Evolutionary conservation across 805 yeast genomes (phyloP).

Genomic region (Priceomyces carsonii): DNA sequence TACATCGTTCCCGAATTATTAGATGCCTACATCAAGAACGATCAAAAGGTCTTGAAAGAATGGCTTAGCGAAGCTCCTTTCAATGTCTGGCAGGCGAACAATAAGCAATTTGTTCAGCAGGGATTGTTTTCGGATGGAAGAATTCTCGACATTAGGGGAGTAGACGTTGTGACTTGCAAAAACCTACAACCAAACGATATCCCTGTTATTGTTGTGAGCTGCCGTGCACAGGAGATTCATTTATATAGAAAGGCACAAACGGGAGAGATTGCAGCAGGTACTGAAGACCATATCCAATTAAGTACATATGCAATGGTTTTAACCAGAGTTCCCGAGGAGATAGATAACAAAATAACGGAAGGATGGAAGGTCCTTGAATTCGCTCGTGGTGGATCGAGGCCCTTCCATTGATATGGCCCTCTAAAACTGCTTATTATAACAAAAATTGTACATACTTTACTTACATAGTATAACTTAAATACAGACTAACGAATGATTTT

Average conservation of each 20-base stretch:
- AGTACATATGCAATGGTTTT: constrained; percentile 96
- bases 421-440: not conserved
- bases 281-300: constrained; percentile 88
- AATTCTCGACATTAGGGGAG: constrained; percentile 92
- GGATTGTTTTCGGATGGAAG: constrained; percentile 89
- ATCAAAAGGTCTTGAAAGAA: constrained; percentile 72
- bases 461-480: constrained; percentile 3
- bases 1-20: constrained; percentile 92
- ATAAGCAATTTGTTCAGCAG: constrained; percentile 88
- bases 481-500: constrained; percentile 1
- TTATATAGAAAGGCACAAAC: constrained; percentile 86
- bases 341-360: constrained; percentile 86
- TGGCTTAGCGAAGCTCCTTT: constrained; percentile 98
- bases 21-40: constrained; percentile 94
- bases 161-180: constrained; percentile 87
- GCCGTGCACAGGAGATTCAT: constrained; percentile 96
- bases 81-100: constrained; percentile 91
- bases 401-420: constrained; percentile 49
- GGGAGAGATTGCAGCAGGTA: constrained; percentile 94
- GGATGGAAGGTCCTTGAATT: constrained; percentile 97
- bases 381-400: constrained; percentile 90
- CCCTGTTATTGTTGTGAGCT: constrained; percentile 90
- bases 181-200: constrained; percentile 84
- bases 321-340: constrained; percentile 89
- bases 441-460: constrained; percentile 4